phyloP scores from a whole-genome alignment of 75 land plant genomes.

The Pseudotsuga menziesii region DNA sequence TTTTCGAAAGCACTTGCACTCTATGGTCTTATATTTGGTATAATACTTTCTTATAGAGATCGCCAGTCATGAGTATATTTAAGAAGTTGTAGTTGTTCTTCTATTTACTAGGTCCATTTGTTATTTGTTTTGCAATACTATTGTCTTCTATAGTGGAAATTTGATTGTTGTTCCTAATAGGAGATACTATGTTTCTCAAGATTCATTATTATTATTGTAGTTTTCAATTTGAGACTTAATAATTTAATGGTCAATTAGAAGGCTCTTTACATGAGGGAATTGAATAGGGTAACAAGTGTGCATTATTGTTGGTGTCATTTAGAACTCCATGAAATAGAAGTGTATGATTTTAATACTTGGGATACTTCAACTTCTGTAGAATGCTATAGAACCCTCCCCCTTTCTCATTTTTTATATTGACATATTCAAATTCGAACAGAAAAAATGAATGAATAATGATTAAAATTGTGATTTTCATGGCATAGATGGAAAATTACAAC shows the following conservation, averaged over 20 bases:
- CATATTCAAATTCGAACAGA: background rate
- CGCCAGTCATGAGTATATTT: constrained; percentile 37
- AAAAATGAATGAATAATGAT: background rate
- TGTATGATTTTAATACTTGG: background rate
- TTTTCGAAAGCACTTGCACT: constrained; percentile 60
- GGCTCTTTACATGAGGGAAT: background rate
- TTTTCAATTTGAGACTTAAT: background rate
- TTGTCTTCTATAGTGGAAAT: background rate
- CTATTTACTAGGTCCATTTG: background rate
- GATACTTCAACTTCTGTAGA: background rate
- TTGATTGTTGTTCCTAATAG: background rate
- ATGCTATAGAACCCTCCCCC: background rate
- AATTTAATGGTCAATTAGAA: background rate
- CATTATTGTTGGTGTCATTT: background rate
- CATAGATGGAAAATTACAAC: background rate
- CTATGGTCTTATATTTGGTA: constrained; percentile 56
- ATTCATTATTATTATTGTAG: no score
- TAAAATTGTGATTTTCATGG: background rate
- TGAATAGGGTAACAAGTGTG: background rate
- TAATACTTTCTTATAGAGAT: constrained; percentile 55
- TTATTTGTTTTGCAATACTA: background rate
- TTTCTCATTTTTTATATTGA: background rate
- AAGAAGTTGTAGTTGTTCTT: background rate
- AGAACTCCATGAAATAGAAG: background rate
- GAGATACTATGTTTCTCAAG: no score